Evolutionary conservation across 441 rosid species (phyloP).

Genomic region (Croton laevigatus): DNA sequence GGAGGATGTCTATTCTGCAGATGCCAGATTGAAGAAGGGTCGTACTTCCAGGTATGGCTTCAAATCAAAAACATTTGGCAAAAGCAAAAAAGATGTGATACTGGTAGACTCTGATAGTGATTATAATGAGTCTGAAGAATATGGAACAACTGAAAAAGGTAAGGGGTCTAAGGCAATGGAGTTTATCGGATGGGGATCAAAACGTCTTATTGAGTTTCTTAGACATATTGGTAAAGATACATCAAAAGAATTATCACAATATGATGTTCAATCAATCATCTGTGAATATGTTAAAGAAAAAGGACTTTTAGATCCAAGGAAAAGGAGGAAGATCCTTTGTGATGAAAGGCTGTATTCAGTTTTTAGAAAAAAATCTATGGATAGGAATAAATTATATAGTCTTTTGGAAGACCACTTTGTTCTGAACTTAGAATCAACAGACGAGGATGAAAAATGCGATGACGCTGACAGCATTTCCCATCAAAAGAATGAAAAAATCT

Average conservation of each 20-base stretch:
- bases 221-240: slow-evolving; percentile 32
- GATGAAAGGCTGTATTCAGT: slow-evolving; percentile 27
- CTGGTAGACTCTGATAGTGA: slow-evolving; percentile 17
- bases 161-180: slow-evolving; percentile 28
- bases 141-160: slow-evolving; percentile 22
- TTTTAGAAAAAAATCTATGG: slow-evolving; percentile 23
- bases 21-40: slow-evolving; percentile 35
- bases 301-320: slow-evolving; percentile 23
- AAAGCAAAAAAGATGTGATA: slow-evolving; percentile 4
- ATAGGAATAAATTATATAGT: slow-evolving; percentile 18
- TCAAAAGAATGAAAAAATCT: neutral
- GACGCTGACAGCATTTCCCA: slow-evolving; percentile 11
- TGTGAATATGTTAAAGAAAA: slow-evolving; percentile 18
- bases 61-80: slow-evolving; percentile 12
- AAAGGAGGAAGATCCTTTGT: slow-evolving; percentile 27
- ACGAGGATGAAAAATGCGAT: slow-evolving; percentile 23
- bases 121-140: slow-evolving; percentile 21
- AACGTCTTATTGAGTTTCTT: slow-evolving; percentile 31
- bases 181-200: slow-evolving; percentile 48
- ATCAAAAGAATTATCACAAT: slow-evolving; percentile 22
- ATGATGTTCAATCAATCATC: slow-evolving; percentile 29
- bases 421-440: slow-evolving; percentile 19
- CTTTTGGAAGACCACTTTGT: slow-evolving; percentile 29
- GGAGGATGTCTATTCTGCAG: slow-evolving; percentile 41
- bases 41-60: neutral